These are phyloP conservation scores for Podospora anserina DNA, from an alignment of 495 filamentous ascomycete genomes.

Conservation along the genomic window DNA sequence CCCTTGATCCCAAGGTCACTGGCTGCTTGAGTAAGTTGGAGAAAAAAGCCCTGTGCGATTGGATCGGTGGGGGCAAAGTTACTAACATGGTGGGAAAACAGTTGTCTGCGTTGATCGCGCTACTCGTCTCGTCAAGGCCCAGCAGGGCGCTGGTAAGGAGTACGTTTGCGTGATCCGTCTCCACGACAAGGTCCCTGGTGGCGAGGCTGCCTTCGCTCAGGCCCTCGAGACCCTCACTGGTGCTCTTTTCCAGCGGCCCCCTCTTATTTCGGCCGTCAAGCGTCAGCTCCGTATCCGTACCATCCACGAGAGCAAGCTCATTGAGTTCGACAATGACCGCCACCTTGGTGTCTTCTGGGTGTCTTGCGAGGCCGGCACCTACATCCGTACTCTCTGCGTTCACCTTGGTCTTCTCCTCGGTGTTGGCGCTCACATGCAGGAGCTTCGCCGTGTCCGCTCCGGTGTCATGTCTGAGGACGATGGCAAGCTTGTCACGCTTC, in stretches of 20 bases:
- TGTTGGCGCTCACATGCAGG: conserved; percentile 98
- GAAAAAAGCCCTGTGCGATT: not conserved
- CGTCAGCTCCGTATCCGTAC: conserved; percentile 95
- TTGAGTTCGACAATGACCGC: conserved; percentile 96
- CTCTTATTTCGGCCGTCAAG: conserved; percentile 97
- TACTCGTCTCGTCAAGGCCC: conserved; percentile 94
- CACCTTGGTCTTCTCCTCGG: conserved; percentile 90
- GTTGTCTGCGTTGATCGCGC: conserved; percentile 92
- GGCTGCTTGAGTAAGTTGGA: conserved; percentile 67
- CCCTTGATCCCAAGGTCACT: conserved; percentile 77
- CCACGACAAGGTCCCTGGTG: conserved; percentile 87
- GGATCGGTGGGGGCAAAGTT: not conserved
- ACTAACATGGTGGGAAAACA: conserved; percentile 3
- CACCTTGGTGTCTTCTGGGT: conserved; percentile 99
- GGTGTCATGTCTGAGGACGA: conserved; percentile 91
- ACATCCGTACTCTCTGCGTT: conserved; percentile 96
- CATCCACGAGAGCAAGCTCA: conserved; percentile 89
- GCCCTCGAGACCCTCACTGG: conserved; percentile 93
- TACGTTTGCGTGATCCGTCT: conserved; percentile 82
- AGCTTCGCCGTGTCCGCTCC: conserved; percentile 86
- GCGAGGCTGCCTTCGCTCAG: conserved; percentile 80
- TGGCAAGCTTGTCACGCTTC: conserved; percentile 78
- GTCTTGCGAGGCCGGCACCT: conserved; percentile 96
- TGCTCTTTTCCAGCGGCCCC: conserved; percentile 94
- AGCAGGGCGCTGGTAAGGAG: conserved; percentile 92